Evolutionary conservation across 2,329 filamentous ascomycete genomes (phyloP).

Genomic region (Colletotrichum brevisporum): DNA sequence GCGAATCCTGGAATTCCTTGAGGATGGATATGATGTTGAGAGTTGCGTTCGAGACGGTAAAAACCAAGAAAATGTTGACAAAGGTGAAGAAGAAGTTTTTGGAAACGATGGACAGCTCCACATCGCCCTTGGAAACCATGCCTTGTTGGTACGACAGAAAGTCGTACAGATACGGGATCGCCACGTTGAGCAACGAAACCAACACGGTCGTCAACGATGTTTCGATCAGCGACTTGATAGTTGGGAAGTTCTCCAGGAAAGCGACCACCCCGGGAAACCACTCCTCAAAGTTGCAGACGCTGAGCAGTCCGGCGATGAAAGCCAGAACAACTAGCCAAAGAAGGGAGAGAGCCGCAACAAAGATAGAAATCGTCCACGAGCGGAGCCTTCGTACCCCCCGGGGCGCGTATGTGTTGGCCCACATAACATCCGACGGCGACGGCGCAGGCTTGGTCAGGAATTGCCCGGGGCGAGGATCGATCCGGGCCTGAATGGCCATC

Average conservation of each 20-base stretch:
- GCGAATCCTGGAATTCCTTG: slow-evolving; percentile 77
- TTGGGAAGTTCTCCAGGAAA: slow-evolving; percentile 75
- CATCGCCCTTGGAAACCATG: slow-evolving; percentile 93
- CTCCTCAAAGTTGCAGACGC: slow-evolving; percentile 83
- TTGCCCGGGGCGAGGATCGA: slow-evolving; percentile 90
- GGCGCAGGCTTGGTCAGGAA: slow-evolving; percentile 89
- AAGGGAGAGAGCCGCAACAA: slow-evolving; percentile 86
- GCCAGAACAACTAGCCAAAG: slow-evolving; percentile 90
- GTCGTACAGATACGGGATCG: slow-evolving; percentile 94
- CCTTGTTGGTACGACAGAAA: slow-evolving; percentile 93
- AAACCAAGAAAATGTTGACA: slow-evolving; percentile 98
- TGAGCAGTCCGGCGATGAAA: slow-evolving; percentile 83
- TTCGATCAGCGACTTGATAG: slow-evolving; percentile 83
- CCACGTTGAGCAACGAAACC: slow-evolving; percentile 88
- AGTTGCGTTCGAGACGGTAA: slow-evolving; percentile 89
- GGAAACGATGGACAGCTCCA: slow-evolving; percentile 94
- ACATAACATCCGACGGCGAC: slow-evolving; percentile 92
- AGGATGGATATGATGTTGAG: slow-evolving; percentile 84
- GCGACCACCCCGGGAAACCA: slow-evolving; percentile 79
- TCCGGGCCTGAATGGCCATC: slow-evolving; percentile 95
- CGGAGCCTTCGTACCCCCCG: slow-evolving; percentile 80
- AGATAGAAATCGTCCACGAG: slow-evolving; percentile 85
- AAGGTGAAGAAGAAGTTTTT: slow-evolving; percentile 99
- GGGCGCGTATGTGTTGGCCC: slow-evolving; percentile 91
- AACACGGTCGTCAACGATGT: slow-evolving; percentile 89